These are phyloP conservation scores for Tremella fuciformis DNA, from an alignment of 768 basidiomycete species.

Conservation along the genomic window DNA sequence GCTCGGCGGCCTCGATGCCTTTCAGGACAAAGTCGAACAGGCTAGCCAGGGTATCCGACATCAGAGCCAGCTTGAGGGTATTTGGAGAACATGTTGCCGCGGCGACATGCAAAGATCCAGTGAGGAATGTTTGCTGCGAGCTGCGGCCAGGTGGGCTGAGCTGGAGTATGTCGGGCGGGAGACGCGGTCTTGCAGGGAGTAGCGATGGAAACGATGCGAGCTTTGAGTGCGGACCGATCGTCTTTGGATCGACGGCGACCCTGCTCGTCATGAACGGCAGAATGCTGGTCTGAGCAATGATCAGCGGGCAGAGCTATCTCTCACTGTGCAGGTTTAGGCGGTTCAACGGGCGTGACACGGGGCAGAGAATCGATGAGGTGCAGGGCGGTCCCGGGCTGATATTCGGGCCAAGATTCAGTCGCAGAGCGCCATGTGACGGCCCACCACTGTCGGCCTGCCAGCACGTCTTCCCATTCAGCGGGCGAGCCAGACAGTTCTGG, in stretches of 20 bases:
- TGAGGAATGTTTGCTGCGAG: slow-evolving; percentile 16
- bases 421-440: slow-evolving; percentile 28
- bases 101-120: slow-evolving; percentile 27
- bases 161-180: slow-evolving; percentile 25
- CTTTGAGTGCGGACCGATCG: slow-evolving; percentile 15
- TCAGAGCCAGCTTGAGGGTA: slow-evolving; percentile 17
- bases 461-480: neutral
- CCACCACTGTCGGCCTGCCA: slow-evolving; percentile 14
- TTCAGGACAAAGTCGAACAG: slow-evolving; percentile 28
- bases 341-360: slow-evolving; percentile 31
- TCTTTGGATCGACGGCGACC: slow-evolving; percentile 6
- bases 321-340: slow-evolving; percentile 37
- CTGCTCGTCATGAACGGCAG: slow-evolving; percentile 28
- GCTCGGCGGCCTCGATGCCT: slow-evolving; percentile 30
- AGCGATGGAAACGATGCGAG: slow-evolving; percentile 31
- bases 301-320: slow-evolving; percentile 3
- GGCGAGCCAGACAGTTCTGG: neutral
- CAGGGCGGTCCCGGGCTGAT: slow-evolving; percentile 29
- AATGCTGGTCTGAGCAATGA: neutral
- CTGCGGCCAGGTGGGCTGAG: slow-evolving; percentile 5
- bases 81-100: neutral
- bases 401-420: slow-evolving; percentile 13
- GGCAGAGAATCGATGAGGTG: slow-evolving; percentile 38
- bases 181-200: slow-evolving; percentile 14
- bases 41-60: slow-evolving; percentile 22